Evolutionary conservation across 805 yeast genomes (phyloP).

Genomic region (Ogataea angusta): DNA sequence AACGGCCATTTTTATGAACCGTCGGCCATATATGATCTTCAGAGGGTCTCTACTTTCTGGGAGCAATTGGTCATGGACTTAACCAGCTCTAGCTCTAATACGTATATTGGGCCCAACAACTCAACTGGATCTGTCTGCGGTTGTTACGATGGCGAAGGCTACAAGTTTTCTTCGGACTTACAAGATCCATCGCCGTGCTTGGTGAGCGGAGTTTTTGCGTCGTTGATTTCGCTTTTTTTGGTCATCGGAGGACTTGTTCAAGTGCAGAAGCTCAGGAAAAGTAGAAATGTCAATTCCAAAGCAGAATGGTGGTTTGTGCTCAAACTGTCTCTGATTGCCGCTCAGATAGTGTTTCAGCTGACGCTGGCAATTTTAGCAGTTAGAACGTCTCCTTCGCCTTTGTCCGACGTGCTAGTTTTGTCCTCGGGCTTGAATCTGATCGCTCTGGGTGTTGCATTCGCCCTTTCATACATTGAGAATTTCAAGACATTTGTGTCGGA

Average conservation of each 20-base stretch:
- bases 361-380: slow-evolving; percentile 18
- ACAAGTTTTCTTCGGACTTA: slow-evolving; percentile 37
- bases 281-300: slow-evolving; percentile 29
- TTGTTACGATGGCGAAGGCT: slow-evolving; percentile 43
- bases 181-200: slow-evolving; percentile 53
- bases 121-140: slow-evolving; percentile 6
- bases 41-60: background rate
- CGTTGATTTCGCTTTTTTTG: slow-evolving; percentile 35
- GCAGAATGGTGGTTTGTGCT: slow-evolving; percentile 39
- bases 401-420: slow-evolving; percentile 28
- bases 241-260: slow-evolving; percentile 38
- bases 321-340: slow-evolving; percentile 38
- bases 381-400: slow-evolving; percentile 11
- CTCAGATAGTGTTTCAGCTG: slow-evolving; percentile 39
- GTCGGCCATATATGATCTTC: background rate
- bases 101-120: background rate
- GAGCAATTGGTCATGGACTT: background rate
- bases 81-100: background rate
- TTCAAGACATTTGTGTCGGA: slow-evolving; percentile 61
- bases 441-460: slow-evolving; percentile 49
- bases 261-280: slow-evolving; percentile 32
- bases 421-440: slow-evolving; percentile 33
- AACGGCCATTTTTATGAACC: slow-evolving; percentile 6
- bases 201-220: slow-evolving; percentile 41
- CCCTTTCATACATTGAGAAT: slow-evolving; percentile 69